Evolutionary conservation across 2,329 filamentous ascomycete species (phyloP).

Genomic region (Monilinia fructicola): DNA sequence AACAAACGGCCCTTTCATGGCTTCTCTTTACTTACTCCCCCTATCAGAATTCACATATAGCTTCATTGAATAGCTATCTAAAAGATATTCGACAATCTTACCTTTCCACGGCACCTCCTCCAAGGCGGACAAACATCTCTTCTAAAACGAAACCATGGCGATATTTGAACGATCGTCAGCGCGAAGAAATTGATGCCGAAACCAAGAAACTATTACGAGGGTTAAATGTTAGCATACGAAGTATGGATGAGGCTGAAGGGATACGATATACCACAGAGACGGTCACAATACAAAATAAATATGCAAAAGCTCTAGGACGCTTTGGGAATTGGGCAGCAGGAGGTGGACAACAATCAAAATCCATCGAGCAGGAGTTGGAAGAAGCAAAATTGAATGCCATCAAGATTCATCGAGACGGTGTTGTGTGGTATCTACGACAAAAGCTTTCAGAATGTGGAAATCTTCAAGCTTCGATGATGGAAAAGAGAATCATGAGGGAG

Average conservation of each 20-base stretch:
- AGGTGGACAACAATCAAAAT: slow-evolving; percentile 54
- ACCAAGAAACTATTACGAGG: slow-evolving; percentile 83
- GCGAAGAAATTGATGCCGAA: slow-evolving; percentile 83
- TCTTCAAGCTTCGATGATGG: slow-evolving; percentile 89
- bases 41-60: slow-evolving; percentile 76
- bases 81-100: slow-evolving; percentile 84
- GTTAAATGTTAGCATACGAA: slow-evolving; percentile 76
- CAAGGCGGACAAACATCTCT: slow-evolving; percentile 44
- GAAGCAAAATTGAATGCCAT: slow-evolving; percentile 68
- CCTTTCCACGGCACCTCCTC: slow-evolving; percentile 74
- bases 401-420: slow-evolving; percentile 72
- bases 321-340: slow-evolving; percentile 68
- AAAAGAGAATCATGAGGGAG: slow-evolving; percentile 78
- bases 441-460: slow-evolving; percentile 73
- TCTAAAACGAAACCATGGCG: slow-evolving; percentile 37
- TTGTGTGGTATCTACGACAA: slow-evolving; percentile 78
- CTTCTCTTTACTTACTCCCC: slow-evolving; percentile 31
- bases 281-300: slow-evolving; percentile 70
- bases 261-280: slow-evolving; percentile 74
- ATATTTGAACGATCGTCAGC: slow-evolving; percentile 70
- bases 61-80: slow-evolving; percentile 76
- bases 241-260: slow-evolving; percentile 78
- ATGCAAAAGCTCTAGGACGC: slow-evolving; percentile 62
- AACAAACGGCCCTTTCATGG: slow-evolving; percentile 16
- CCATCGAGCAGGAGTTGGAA: slow-evolving; percentile 66